Evolutionary conservation across 2,329 filamentous ascomycete genomes (phyloP), one percentile per base, ranked within the genome.

Genomic region (Colletotrichum musae): DNA sequence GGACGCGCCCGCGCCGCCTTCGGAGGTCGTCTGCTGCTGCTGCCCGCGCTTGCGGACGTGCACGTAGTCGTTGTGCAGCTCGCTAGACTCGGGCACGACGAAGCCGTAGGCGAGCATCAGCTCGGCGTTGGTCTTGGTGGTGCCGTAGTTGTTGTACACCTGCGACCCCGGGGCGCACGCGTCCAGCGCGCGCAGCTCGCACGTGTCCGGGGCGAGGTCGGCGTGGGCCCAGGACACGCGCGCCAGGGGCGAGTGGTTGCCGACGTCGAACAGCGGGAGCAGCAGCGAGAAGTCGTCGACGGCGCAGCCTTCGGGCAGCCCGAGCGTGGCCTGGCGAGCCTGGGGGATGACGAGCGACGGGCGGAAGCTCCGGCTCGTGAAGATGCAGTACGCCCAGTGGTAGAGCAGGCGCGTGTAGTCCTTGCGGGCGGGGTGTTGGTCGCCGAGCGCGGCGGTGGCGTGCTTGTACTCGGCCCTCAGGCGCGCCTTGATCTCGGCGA

Each of bases 91-190:
- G 1, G 85, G 83, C 0, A 91, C 75, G 71, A 87, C 83, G 75
- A 92, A 92, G 2, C 89, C 89, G 74, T 92, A 92, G 0, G 86
- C 89, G 2, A 92, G 80, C 1, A 92, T 82, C 26, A 92, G 81
- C 80, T 93, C 91, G 68, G 91, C 91, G 74, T 94, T 94, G 6
- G 91, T 93, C 78, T 93, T 93, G 75, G 82, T 78, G 75, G 82
- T 78, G 36, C 92, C 92, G 75, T 94, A 94, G 77, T 93, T 94
- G 81, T 93, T 93, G 74, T 85, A 91, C 26, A 90, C 78, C 72
- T 90, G 87, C 36, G 88, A 78, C 0, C 90, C 89, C 0, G 87
- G 64, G 9, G 15, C 21, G 58, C 64, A 64, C 26, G 58, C 12
- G 12, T 69, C 58, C 79, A 5, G 72, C 57, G 73, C 90, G 86